Evolutionary conservation across 179 eudicot species (phyloP).

Genomic region (Drosera spatulata): DNA sequence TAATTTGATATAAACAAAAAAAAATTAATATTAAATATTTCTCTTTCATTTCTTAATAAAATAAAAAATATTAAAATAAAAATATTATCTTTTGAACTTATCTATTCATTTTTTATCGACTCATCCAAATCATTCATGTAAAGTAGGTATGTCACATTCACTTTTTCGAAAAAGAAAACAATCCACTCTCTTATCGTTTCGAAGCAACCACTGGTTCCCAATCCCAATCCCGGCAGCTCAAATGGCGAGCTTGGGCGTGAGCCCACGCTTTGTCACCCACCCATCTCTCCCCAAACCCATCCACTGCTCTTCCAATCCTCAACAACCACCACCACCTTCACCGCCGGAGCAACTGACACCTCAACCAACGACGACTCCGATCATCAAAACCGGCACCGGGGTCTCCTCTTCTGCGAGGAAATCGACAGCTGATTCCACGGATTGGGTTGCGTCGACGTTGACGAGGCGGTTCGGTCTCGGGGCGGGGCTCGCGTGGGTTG

Average conservation of each 20-base stretch:
- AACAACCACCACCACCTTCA: neutral
- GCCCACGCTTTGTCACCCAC: neutral
- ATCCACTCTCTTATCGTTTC: no score
- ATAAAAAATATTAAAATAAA: no score
- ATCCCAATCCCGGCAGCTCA: no score
- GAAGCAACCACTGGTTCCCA: no score
- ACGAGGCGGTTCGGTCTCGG: constrained; percentile 86
- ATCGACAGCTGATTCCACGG: constrained; percentile 36
- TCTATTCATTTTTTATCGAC: no score
- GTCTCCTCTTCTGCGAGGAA: neutral
- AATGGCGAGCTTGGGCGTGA: neutral
- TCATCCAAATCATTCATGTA: no score
- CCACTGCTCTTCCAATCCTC: neutral
- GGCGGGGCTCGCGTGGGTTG: constrained; percentile 90
- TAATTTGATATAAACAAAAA: no score
- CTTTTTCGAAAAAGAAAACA: no score
- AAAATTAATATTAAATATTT: no score
- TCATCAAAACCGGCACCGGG: neutral
- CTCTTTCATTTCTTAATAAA: no score
- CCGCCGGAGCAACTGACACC: neutral
- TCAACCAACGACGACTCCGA: neutral
- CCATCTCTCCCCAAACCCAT: neutral
- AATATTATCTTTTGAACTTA: no score
- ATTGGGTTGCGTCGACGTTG: constrained; percentile 73
- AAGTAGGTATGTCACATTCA: no score